Percentiles rank a stretch among this genome's conserved stretches.
Evolutionary conservation across 768 basidiomycete genomes (phyloP).

Genomic region (Collybiopsis luxurians): DNA sequence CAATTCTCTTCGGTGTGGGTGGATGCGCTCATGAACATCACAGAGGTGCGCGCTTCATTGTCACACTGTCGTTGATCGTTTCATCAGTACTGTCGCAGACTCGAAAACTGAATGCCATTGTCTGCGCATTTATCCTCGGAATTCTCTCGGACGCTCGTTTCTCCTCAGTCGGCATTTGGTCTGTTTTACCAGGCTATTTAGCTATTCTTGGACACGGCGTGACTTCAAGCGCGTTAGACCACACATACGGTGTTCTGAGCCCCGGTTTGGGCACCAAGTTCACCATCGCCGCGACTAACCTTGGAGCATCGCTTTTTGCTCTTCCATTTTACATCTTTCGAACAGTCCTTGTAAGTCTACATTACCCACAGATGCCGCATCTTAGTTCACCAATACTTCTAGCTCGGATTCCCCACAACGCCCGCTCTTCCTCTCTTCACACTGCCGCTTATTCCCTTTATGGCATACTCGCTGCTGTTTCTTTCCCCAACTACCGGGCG

Average conservation of each 20-base stretch:
- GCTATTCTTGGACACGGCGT: slow-evolving; percentile 60
- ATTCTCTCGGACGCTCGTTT: slow-evolving; percentile 54
- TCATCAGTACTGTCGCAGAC: neutral
- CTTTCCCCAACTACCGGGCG: slow-evolving; percentile 49
- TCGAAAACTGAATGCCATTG: slow-evolving; percentile 22
- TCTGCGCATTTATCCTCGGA: slow-evolving; percentile 49
- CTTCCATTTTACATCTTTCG: slow-evolving; percentile 65
- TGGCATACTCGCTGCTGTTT: slow-evolving; percentile 63
- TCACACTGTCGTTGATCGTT: neutral
- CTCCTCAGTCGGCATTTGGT: slow-evolving; percentile 36
- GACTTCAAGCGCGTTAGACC: slow-evolving; percentile 59
- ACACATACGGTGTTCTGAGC: slow-evolving; percentile 55
- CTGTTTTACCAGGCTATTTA: slow-evolving; percentile 60
- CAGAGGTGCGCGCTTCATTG: slow-evolving; percentile 37
- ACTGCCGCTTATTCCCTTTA: slow-evolving; percentile 56
- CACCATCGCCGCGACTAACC: slow-evolving; percentile 50
- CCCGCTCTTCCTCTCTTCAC: slow-evolving; percentile 56
- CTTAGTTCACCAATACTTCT: slow-evolving; percentile 9
- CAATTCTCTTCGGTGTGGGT: slow-evolving; percentile 73
- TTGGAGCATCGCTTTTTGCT: slow-evolving; percentile 63
- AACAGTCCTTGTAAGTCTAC: slow-evolving; percentile 49
- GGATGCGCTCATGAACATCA: slow-evolving; percentile 45
- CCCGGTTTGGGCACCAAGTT: slow-evolving; percentile 57
- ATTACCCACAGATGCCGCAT: neutral
- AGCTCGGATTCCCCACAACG: slow-evolving; percentile 50